Evolutionary conservation across 2,329 filamentous ascomycete species (phyloP).

Genomic region (Cadophora malorum): DNA sequence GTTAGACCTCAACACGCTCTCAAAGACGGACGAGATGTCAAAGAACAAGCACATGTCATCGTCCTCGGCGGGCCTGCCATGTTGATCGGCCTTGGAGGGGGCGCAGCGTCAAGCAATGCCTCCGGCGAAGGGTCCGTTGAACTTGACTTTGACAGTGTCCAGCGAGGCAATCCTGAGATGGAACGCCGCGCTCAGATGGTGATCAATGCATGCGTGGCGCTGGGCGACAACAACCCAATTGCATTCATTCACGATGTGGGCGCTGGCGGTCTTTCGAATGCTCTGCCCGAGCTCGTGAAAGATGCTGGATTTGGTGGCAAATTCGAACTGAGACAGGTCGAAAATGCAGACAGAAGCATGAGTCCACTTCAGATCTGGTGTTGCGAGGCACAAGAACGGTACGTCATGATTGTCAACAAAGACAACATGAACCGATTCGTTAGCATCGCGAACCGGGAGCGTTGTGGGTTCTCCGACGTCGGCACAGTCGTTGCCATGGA

Average conservation of each 20-base stretch:
- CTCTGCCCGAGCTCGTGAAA: slow-evolving; percentile 87
- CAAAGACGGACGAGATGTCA: slow-evolving; percentile 80
- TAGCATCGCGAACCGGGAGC: slow-evolving; percentile 76
- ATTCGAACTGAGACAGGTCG: slow-evolving; percentile 93
- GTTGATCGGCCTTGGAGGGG: slow-evolving; percentile 95
- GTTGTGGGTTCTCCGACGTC: slow-evolving; percentile 91
- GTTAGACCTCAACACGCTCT: slow-evolving; percentile 90
- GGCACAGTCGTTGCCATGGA: slow-evolving; percentile 73
- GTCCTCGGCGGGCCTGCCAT: slow-evolving; percentile 96
- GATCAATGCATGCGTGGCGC: slow-evolving; percentile 88
- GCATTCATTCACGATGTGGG: slow-evolving; percentile 98
- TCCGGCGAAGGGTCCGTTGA: slow-evolving; percentile 90
- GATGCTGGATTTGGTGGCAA: slow-evolving; percentile 90
- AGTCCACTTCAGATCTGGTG: slow-evolving; percentile 98
- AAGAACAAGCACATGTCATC: slow-evolving; percentile 86
- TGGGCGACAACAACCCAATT: slow-evolving; percentile 87
- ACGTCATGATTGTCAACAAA: slow-evolving; percentile 86
- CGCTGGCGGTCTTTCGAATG: slow-evolving; percentile 83
- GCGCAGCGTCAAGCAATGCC: slow-evolving; percentile 89
- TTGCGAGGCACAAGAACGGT: slow-evolving; percentile 95
- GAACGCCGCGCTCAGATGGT: slow-evolving; percentile 96
- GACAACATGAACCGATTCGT: slow-evolving; percentile 80
- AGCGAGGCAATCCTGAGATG: slow-evolving; percentile 96
- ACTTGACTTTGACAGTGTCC: slow-evolving; percentile 95
- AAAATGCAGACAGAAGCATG: slow-evolving; percentile 89